Evolutionary conservation across 768 basidiomycete species (phyloP).

Genomic region (Gymnopilus dilepis): DNA sequence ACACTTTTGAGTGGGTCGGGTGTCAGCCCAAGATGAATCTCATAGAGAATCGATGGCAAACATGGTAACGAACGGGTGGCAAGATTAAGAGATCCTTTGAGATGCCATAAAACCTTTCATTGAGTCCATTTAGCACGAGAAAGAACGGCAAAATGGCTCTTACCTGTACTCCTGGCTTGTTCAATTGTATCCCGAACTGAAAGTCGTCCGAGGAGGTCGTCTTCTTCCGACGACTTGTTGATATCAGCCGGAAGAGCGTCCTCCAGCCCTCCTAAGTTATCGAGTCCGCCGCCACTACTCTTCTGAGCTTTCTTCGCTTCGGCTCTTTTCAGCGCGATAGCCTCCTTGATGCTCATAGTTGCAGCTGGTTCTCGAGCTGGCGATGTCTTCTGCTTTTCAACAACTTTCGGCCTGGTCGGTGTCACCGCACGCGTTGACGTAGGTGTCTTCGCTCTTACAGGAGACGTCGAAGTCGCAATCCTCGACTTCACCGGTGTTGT

Average conservation of each 20-base stretch:
- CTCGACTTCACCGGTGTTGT: conserved; percentile 33
- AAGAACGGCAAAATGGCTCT: conserved; percentile 33
- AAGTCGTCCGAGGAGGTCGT: conserved; percentile 66
- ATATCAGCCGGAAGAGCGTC: conserved; percentile 49
- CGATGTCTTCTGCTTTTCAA: conserved; percentile 2
- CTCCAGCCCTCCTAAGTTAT: conserved; percentile 48
- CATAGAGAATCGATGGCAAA: conserved; percentile 78
- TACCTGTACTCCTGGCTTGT: conserved; percentile 78
- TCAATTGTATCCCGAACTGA: conserved; percentile 78
- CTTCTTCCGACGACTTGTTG: conserved; percentile 42
- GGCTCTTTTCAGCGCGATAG: conserved; percentile 78
- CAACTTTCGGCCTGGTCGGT: conserved; percentile 15
- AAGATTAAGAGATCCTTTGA: conserved; percentile 75
- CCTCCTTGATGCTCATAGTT: conserved; percentile 68
- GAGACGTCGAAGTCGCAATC: conserved; percentile 17
- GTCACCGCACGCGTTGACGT: conserved; percentile 30
- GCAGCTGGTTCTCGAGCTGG: conserved; percentile 22
- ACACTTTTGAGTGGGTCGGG: conserved; percentile 73
- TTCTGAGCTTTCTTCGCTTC: conserved; percentile 70
- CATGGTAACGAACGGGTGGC: conserved; percentile 74
- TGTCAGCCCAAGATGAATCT: conserved; percentile 77
- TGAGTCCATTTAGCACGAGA: conserved; percentile 46
- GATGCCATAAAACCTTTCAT: conserved; percentile 38
- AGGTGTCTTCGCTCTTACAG: conserved; percentile 26
- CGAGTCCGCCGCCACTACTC: conserved; percentile 26